Base-by-base conservation (phyloP, 106 monocot species). In the Apostasia shenzhenica region DNA sequence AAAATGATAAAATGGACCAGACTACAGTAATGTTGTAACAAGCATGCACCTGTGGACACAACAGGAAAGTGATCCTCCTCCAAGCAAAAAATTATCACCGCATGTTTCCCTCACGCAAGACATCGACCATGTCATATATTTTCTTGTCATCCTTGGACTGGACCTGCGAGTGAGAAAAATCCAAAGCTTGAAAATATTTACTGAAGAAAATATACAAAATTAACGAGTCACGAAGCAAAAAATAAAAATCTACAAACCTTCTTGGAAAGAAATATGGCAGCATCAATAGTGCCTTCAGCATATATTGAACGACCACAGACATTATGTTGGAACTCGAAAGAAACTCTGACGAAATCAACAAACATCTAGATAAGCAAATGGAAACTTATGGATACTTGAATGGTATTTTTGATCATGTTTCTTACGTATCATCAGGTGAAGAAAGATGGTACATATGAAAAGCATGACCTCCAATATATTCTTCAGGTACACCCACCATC, bases 261-360 rank as follows among this genome's bases (percentile, higher is more conserved):
- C 72, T 80, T 89, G 45, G 78, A 61, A 52, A 95, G 86, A 82
- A 95, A 95, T 7, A 91, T 84, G 64, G 95, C 95, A 72, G 95
- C 95, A 82, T 95, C 95, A 73, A 95, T 67, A 12, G 86, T 61
- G 57, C 95, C 95, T 69, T 95, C 95, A 0, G 88, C 95, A 78
- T 95, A 95, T 55, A 91, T 86, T 13, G 85, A 88, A n/a, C 87
- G 85, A 6, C 95, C 95, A 52, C 95, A 95, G 3, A 95, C 91
- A 74, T 95, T 95, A 64, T 95, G 95, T 62, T 95, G 95, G 86
- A 91, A 91, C 72, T 95, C 91, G 44, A 95, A 91, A 47, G 95
- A 91, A 62, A 95, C 95, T 46, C 95, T 95, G 80, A 73, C 37
- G 52, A 68, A 58, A 70, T 61, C 61, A 67, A 26, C 37, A 10